Percentiles rank a stretch among this genome's conserved stretches.
Evolutionary conservation across 306 rosid genomes (phyloP).

Genomic region (Quercus aquifolioides): DNA sequence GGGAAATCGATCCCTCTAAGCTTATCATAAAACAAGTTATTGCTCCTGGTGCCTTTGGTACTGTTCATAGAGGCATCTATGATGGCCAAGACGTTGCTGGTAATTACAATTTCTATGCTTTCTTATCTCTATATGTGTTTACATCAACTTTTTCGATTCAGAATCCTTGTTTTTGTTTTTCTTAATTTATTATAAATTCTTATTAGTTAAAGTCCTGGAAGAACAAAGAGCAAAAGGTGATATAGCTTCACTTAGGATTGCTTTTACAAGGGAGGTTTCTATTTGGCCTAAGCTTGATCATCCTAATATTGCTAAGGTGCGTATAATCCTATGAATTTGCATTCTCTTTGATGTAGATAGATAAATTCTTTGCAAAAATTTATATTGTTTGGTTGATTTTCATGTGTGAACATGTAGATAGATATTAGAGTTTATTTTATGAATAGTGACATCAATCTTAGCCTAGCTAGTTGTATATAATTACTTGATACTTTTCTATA

Average conservation of each 20-base stretch:
- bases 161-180: not conserved
- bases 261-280: conserved; percentile 5
- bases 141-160: not conserved
- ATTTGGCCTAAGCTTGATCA: conserved; percentile 18
- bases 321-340: not conserved
- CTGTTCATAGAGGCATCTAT: not conserved
- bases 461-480: no score
- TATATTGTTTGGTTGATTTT: not conserved
- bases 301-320: conserved; percentile 17
- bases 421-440: no score
- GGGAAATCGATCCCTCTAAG: conserved; percentile 2
- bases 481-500: no score
- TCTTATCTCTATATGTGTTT: not conserved
- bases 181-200: not conserved
- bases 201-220: not conserved
- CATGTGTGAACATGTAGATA: not conserved
- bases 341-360: not conserved
- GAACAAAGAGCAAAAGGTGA: not conserved
- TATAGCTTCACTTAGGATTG: not conserved
- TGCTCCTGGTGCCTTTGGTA: not conserved
- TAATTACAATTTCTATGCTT: not conserved
- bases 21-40: not conserved
- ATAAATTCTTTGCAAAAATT: not conserved
- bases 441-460: no score
- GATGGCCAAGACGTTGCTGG: not conserved